A percentile compares a stretch with the other conserved stretches of the same genome.
Conservation (phyloP, 345 rosid genomes). For the Moringa oleifera region DNA sequence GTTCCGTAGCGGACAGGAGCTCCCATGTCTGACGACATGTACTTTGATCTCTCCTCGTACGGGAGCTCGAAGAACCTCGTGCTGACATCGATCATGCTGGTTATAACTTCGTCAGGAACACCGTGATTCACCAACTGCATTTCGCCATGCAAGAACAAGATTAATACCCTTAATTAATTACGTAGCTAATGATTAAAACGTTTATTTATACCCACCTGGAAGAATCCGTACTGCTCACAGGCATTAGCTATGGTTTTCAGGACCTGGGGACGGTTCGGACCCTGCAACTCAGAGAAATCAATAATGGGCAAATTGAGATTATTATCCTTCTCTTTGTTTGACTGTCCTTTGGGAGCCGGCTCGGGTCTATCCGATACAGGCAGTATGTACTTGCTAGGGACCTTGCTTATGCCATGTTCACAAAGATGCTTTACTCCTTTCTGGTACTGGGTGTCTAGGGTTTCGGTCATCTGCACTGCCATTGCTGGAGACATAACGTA, state of each 20-base stretch:
- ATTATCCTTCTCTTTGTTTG: constrained; percentile 16
- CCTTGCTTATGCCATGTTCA: constrained; percentile 45
- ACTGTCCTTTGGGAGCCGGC: neutral
- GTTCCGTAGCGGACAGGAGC: constrained; percentile 82
- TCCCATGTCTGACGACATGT: constrained; percentile 71
- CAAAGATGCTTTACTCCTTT: constrained; percentile 74
- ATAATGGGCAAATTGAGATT: constrained; percentile 60
- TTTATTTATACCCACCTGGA: constrained; percentile 44
- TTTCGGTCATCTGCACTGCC: neutral
- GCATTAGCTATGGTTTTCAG: constrained; percentile 54
- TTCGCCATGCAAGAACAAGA: neutral
- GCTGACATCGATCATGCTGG: constrained; percentile 54
- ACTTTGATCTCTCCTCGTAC: constrained; percentile 63
- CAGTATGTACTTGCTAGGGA: constrained; percentile 64
- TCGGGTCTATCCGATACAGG: constrained; percentile 58
- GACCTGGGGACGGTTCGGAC: constrained; percentile 44
- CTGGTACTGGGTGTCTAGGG: constrained; percentile 22
- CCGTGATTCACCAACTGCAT: constrained; percentile 80
- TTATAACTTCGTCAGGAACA: constrained; percentile 42
- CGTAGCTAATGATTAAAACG: neutral
- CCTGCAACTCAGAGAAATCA: constrained; percentile 61
- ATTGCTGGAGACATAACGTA: neutral
- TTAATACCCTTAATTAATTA: too few relatives aligned
- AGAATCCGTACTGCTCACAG: constrained; percentile 67
- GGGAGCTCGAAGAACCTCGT: constrained; percentile 68